phyloP scores from a whole-genome alignment of 768 basidiomycete genomes.

The Mycena olivaceomarginata region DNA sequence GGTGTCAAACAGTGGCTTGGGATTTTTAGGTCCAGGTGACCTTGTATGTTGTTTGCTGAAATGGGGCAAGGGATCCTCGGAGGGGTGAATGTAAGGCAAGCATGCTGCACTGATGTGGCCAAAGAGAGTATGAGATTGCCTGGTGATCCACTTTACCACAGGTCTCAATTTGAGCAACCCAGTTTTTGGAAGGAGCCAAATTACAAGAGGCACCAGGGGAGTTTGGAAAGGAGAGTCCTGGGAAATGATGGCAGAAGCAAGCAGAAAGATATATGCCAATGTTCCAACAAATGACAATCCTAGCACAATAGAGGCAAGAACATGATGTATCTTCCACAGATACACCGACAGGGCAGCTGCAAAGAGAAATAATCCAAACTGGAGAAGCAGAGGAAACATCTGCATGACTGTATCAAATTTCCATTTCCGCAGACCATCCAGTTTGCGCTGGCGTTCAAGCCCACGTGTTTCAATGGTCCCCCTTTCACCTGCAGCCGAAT shows the following conservation, averaged over 20 bases:
- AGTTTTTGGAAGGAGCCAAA: not conserved
- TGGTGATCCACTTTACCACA: not conserved
- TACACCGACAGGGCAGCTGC: too few relatives aligned
- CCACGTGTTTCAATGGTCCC: not conserved
- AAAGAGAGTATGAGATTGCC: not conserved
- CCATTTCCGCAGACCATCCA: slow-evolving; percentile 8
- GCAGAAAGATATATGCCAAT: too few relatives aligned
- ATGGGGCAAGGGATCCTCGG: not conserved
- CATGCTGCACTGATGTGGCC: not conserved
- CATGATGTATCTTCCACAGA: too few relatives aligned
- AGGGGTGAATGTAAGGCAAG: not conserved
- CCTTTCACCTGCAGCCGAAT: not conserved
- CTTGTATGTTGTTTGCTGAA: not conserved
- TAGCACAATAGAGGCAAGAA: too few relatives aligned
- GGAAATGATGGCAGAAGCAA: too few relatives aligned
- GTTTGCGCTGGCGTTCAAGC: slow-evolving; percentile 6
- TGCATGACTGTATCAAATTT: too few relatives aligned
- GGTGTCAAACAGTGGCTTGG: not conserved
- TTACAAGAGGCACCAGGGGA: too few relatives aligned
- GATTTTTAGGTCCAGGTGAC: not conserved
- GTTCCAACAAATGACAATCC: too few relatives aligned
- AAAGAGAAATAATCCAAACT: too few relatives aligned
- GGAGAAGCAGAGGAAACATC: too few relatives aligned
- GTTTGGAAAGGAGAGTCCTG: too few relatives aligned
- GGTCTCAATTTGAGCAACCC: not conserved